phyloP scores from a whole-genome alignment of 768 basidiomycete species.

The Amanita jacksonii region DNA sequence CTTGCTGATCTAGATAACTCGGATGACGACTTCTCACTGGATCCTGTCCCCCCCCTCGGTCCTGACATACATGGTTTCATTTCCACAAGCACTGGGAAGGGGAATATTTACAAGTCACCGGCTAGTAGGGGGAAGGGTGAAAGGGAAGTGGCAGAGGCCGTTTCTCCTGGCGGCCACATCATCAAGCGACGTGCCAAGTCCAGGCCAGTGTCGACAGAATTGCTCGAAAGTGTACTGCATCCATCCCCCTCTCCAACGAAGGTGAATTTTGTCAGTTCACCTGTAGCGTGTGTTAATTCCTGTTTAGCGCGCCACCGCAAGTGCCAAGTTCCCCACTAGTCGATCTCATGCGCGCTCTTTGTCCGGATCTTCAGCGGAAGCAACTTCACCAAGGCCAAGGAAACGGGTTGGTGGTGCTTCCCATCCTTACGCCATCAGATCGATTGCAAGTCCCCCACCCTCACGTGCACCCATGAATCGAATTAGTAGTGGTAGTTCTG shows the following conservation, averaged over 20 bases:
- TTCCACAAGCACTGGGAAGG: constrained; percentile 13
- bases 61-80: constrained; percentile 21
- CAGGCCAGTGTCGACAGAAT: constrained; percentile 59
- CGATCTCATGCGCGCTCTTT: neutral
- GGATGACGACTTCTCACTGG: constrained; percentile 38
- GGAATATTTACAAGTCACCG: constrained; percentile 6
- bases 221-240: constrained; percentile 40
- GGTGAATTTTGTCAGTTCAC: constrained; percentile 20
- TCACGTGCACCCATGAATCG: neutral
- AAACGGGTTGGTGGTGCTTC: constrained; percentile 1
- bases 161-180: constrained; percentile 72
- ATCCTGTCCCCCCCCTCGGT: constrained; percentile 43
- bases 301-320: neutral
- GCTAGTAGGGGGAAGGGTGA: constrained; percentile 28
- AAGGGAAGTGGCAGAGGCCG: constrained; percentile 55
- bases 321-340: constrained; percentile 2
- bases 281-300: neutral
- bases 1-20: constrained; percentile 46
- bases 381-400: constrained; percentile 2
- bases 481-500: constrained; percentile 19
- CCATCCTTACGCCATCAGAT: constrained; percentile 2
- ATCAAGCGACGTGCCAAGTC: constrained; percentile 67
- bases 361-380: constrained; percentile 3
- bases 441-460: neutral
- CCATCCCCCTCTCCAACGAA: constrained; percentile 34